Conservation (phyloP, 345 rosid species). For the Tarenaya hassleriana region DNA sequence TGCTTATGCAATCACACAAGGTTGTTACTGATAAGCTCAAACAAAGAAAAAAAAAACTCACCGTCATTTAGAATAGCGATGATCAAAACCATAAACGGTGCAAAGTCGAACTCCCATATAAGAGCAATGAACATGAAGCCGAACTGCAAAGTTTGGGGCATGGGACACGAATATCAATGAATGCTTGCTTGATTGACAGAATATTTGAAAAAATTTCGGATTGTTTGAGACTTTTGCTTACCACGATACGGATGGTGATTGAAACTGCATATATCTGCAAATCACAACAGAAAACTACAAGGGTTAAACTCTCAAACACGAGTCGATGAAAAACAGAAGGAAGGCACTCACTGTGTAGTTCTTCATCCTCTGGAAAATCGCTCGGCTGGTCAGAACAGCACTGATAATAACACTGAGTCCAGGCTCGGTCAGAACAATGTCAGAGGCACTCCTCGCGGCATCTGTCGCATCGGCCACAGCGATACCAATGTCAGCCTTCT, state of each 20-base stretch:
- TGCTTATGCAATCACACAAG: neutral
- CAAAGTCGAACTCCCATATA: slow-evolving; percentile 80
- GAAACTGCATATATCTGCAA: slow-evolving; percentile 87
- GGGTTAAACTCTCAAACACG: neutral
- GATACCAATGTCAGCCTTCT: too few species aligned
- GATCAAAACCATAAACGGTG: too few species aligned
- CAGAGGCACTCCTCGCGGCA: slow-evolving; percentile 74
- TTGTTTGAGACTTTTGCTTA: slow-evolving; percentile 19
- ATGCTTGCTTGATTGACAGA: slow-evolving; percentile 1
- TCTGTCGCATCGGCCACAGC: slow-evolving; percentile 95
- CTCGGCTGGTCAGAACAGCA: slow-evolving; percentile 81
- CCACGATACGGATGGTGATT: slow-evolving; percentile 92
- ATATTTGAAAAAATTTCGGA: neutral
- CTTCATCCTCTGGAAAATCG: slow-evolving; percentile 93
- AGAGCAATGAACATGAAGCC: slow-evolving; percentile 87
- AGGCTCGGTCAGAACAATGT: slow-evolving; percentile 52
- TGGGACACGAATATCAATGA: neutral
- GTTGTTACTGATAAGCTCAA: neutral
- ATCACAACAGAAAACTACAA: neutral
- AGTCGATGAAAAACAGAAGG: slow-evolving; percentile 2
- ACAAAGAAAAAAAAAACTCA: slow-evolving; percentile 30
- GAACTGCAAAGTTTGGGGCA: slow-evolving; percentile 37
- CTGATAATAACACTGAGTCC: slow-evolving; percentile 85
- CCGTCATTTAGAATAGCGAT: slow-evolving; percentile 92
- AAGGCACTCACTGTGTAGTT: slow-evolving; percentile 61